A percentile compares a stretch with the other conserved stretches of the same genome.
These are phyloP conservation scores for Flueggea neowawraea DNA, from an alignment of 441 rosid genomes.

Conservation along the genomic window DNA sequence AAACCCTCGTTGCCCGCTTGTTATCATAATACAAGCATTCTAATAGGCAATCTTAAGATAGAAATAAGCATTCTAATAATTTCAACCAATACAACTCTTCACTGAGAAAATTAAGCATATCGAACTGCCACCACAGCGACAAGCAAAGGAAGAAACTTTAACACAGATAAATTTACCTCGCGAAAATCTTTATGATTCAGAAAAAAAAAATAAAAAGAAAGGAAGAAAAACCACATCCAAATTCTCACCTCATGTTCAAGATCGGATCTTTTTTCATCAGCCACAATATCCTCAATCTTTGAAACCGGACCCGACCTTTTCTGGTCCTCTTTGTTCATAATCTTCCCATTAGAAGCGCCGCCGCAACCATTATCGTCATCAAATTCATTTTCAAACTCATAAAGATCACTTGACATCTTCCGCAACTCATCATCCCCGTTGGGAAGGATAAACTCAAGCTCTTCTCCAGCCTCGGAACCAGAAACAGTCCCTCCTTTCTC, in stretches of 20 bases:
- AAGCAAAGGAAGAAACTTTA: no score
- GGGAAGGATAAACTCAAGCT: conserved; percentile 51
- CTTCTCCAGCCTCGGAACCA: conserved; percentile 46
- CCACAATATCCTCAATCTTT: conserved; percentile 34
- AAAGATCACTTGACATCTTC: not conserved
- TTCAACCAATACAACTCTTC: no score
- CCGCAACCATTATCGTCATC: conserved; percentile 6
- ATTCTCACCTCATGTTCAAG: conserved; percentile 48
- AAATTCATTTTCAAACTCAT: conserved; percentile 16
- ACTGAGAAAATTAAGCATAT: no score
- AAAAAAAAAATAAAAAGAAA: no score
- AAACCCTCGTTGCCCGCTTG: not conserved
- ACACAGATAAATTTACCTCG: no score
- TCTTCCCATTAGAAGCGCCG: conserved; percentile 15
- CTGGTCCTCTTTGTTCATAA: conserved; percentile 23
- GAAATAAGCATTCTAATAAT: no score
- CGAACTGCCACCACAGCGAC: no score
- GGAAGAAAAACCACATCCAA: no score
- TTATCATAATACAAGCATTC: no score
- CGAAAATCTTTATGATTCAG: no score
- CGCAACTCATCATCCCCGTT: conserved; percentile 25
- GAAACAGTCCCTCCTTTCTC: conserved; percentile 21
- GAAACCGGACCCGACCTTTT: conserved; percentile 28
- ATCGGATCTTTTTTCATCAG: conserved; percentile 70
- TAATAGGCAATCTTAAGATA: no score